phyloP scores from a whole-genome alignment of 306 rosid species.

The Vicia faba region DNA sequence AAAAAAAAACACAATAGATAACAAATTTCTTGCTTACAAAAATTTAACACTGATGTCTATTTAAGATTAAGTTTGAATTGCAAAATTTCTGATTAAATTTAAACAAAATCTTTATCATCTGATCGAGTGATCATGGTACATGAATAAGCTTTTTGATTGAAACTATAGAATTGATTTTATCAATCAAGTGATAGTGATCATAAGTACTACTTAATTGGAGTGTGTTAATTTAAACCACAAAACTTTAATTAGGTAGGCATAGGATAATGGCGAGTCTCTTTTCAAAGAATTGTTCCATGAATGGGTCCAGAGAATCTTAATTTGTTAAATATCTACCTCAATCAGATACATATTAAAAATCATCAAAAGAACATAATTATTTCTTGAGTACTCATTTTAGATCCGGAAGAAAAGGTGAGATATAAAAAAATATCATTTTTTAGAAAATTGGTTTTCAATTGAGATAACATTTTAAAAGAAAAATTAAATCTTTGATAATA shows the following conservation, averaged over 20 bases:
- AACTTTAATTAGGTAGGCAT: constrained; percentile 23
- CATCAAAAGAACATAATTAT: neutral
- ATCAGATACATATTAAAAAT: neutral
- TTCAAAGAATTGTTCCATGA: constrained; percentile 5
- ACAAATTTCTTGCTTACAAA: too few relatives aligned
- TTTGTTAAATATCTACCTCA: constrained; percentile 18
- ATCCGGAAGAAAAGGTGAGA: neutral
- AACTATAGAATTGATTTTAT: constrained; percentile 15
- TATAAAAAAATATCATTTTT: neutral
- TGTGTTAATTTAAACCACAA: neutral
- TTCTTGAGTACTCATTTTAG: neutral
- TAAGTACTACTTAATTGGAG: neutral
- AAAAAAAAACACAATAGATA: too few relatives aligned
- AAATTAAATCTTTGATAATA: too few relatives aligned
- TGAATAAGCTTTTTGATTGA: constrained; percentile 12
- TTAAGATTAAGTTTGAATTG: too few relatives aligned
- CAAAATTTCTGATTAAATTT: too few relatives aligned
- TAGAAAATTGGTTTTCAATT: neutral
- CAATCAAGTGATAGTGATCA: constrained; percentile 5
- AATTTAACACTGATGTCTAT: too few relatives aligned
- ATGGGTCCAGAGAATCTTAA: constrained; percentile 15
- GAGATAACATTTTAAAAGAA: too few relatives aligned
- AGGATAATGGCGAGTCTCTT: constrained; percentile 30
- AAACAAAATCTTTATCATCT: too few relatives aligned
- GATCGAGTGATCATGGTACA: too few relatives aligned